Conservation (phyloP, 306 rosid genomes). For the Cicer bijugum region DNA sequence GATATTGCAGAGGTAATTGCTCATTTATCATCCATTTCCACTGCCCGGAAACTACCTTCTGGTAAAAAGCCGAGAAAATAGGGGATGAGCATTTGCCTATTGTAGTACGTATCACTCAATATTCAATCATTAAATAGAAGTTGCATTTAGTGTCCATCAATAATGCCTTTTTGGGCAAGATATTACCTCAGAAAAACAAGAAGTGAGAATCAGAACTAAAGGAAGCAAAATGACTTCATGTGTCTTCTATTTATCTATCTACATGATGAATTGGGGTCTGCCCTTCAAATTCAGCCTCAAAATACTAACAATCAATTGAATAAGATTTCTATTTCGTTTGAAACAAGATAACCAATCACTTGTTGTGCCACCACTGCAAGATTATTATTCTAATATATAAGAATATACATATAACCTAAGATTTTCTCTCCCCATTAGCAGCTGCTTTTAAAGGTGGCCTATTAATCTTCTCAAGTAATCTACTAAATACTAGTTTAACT, state of each 20-base stretch:
- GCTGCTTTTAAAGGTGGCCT: constrained; percentile 85
- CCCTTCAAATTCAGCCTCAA: constrained; percentile 34
- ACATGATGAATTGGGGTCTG: constrained; percentile 35
- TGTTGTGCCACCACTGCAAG: constrained; percentile 51
- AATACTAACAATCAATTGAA: constrained; percentile 43
- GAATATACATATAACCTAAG: constrained; percentile 81
- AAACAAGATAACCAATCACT: constrained; percentile 48
- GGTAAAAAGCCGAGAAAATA: no score
- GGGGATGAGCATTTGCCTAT: no score
- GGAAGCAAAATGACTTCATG: constrained; percentile 29
- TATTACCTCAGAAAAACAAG: constrained; percentile 29
- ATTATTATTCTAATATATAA: constrained; percentile 62
- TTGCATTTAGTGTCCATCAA: constrained; percentile 8
- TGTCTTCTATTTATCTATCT: constrained; percentile 23
- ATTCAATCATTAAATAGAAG: no score
- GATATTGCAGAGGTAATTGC: no score
- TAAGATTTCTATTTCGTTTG: constrained; percentile 41
- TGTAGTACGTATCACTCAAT: no score
- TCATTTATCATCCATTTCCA: no score
- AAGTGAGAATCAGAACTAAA: constrained; percentile 2
- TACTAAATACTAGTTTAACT: constrained; percentile 88
- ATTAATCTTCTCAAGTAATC: constrained; percentile 98
- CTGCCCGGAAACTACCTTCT: no score
- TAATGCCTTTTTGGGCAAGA: background rate
- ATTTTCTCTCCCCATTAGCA: constrained; percentile 63